These are phyloP conservation scores for Capsella bursapastoris DNA, from an alignment of 345 rosid species.

Conservation along the genomic window DNA sequence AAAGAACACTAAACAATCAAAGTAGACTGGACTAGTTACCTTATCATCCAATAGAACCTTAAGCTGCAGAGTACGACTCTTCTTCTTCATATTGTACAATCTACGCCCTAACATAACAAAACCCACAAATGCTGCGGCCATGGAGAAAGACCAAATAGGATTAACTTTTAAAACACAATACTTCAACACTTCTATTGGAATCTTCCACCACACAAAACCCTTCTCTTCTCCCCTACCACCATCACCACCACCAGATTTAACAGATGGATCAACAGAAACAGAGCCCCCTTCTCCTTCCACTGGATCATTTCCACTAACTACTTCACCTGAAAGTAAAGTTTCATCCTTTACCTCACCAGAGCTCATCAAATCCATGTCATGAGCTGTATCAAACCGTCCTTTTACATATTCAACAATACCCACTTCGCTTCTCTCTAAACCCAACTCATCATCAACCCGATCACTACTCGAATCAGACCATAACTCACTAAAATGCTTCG, in stretches of 20 bases:
- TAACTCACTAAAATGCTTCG: constrained; percentile 58
- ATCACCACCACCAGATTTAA: constrained; percentile 41
- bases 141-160: constrained; percentile 87
- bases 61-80: constrained; percentile 68
- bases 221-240: constrained; percentile 44
- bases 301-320: neutral
- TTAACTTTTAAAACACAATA: constrained; percentile 73
- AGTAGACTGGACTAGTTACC: constrained; percentile 52
- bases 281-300: constrained; percentile 18
- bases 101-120: constrained; percentile 76
- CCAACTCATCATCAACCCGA: constrained; percentile 56
- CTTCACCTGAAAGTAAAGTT: constrained; percentile 13
- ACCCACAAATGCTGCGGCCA: constrained; percentile 92
- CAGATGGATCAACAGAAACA: constrained; percentile 41
- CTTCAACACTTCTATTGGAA: constrained; percentile 80
- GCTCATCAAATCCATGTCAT: constrained; percentile 45
- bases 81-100: constrained; percentile 82
- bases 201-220: constrained; percentile 78
- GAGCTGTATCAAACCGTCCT: neutral
- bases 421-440: constrained; percentile 31
- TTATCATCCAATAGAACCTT: constrained; percentile 88
- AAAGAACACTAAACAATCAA: constrained; percentile 10
- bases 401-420: constrained; percentile 11
- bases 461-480: constrained; percentile 96
- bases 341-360: constrained; percentile 39